Conservation (phyloP, 2,329 filamentous ascomycete genomes). For the Dactylellina sp. region DNA sequence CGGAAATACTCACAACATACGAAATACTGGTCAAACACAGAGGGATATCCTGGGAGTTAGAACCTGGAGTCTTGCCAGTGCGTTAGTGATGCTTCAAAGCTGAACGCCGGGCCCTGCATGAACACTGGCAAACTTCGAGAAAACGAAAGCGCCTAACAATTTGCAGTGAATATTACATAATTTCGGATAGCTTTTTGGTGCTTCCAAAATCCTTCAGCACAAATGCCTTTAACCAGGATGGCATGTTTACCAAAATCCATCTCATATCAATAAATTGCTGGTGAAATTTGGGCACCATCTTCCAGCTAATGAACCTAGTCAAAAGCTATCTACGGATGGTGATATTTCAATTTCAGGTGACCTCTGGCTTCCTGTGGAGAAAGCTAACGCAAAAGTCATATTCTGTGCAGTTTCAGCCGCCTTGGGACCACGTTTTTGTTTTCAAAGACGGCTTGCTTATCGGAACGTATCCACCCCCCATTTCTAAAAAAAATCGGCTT, state of each 20-base stretch:
- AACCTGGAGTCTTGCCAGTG: slow-evolving; percentile 37
- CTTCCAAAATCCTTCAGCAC: slow-evolving; percentile 23
- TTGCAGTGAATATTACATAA: slow-evolving; percentile 49
- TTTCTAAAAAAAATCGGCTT: slow-evolving; percentile 45
- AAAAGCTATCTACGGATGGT: background rate
- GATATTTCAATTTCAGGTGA: slow-evolving; percentile 11
- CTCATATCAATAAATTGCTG: slow-evolving; percentile 13
- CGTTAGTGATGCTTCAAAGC: slow-evolving; percentile 5
- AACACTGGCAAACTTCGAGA: slow-evolving; percentile 31
- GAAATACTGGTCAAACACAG: slow-evolving; percentile 29
- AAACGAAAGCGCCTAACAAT: slow-evolving; percentile 6
- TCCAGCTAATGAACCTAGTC: background rate
- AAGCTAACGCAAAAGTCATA: slow-evolving; percentile 11
- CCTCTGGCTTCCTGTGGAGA: slow-evolving; percentile 34
- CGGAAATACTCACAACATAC: slow-evolving; percentile 57
- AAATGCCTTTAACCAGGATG: slow-evolving; percentile 13
- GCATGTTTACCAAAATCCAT: slow-evolving; percentile 5
- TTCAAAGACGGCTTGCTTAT: slow-evolving; percentile 30
- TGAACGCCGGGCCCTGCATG: slow-evolving; percentile 25
- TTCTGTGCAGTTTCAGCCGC: slow-evolving; percentile 52
- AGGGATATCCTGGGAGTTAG: slow-evolving; percentile 20
- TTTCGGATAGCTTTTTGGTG: slow-evolving; percentile 47
- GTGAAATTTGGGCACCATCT: background rate
- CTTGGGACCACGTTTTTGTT: slow-evolving; percentile 8
- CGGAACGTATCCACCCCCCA: slow-evolving; percentile 27